Evolutionary conservation across 495 filamentous ascomycete species (phyloP).

Genomic region (Hapsidospora chrysogenum): DNA sequence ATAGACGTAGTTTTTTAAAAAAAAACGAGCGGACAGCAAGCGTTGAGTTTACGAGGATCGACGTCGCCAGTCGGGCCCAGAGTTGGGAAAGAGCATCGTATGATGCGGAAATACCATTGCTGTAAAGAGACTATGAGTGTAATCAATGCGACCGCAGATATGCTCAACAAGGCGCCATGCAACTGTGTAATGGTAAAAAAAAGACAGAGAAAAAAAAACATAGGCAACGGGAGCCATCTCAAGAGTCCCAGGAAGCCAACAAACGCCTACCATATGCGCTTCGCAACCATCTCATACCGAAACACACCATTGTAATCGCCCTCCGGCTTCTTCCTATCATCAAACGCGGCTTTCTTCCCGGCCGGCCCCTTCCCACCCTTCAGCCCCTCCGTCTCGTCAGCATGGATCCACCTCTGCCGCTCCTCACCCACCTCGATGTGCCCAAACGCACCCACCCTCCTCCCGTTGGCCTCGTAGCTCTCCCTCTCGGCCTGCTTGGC

Average conservation of each 20-base stretch:
- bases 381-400: slow-evolving; percentile 60
- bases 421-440: slow-evolving; percentile 81
- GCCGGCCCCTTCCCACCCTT: slow-evolving; percentile 40
- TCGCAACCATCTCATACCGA: slow-evolving; percentile 85
- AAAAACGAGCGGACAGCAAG: too few relatives aligned
- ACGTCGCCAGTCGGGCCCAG: too few relatives aligned
- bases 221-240: background rate
- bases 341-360: slow-evolving; percentile 19
- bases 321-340: slow-evolving; percentile 33
- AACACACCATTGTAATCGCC: slow-evolving; percentile 45
- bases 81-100: too few relatives aligned
- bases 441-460: slow-evolving; percentile 64
- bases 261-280: slow-evolving; percentile 63
- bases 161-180: too few relatives aligned
- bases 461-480: slow-evolving; percentile 48
- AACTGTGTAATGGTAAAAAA: background rate
- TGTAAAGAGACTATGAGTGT: too few relatives aligned
- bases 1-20: too few relatives aligned
- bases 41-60: too few relatives aligned
- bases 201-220: background rate
- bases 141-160: too few relatives aligned
- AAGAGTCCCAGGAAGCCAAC: background rate
- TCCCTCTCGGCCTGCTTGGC: slow-evolving; percentile 29
- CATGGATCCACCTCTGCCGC: slow-evolving; percentile 71
- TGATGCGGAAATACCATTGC: too few relatives aligned